Evolutionary conservation across 2,329 filamentous ascomycete species (phyloP).

Genomic region (Hypoxylon sp.): DNA sequence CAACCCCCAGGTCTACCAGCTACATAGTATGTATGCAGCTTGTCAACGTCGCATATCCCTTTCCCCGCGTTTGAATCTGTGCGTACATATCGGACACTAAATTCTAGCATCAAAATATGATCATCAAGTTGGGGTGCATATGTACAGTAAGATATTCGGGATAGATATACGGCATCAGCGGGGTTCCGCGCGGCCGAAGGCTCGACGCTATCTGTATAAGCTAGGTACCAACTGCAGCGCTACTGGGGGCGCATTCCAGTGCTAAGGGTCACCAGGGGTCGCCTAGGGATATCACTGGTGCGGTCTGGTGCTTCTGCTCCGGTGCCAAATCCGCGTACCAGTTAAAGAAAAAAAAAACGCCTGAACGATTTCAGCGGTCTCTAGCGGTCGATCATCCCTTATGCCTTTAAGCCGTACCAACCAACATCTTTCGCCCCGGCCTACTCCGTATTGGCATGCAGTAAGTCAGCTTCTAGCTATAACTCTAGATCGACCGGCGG

Average conservation of each 20-base stretch:
- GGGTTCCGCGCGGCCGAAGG: slow-evolving; percentile 43
- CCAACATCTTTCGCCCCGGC: slow-evolving; percentile 18
- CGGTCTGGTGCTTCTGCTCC: slow-evolving; percentile 28
- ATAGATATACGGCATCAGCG: slow-evolving; percentile 24
- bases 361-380: slow-evolving; percentile 32
- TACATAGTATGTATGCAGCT: not conserved
- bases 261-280: not conserved
- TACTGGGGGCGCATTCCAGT: slow-evolving; percentile 26
- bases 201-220: slow-evolving; percentile 32
- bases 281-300: slow-evolving; percentile 15
- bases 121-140: slow-evolving; percentile 12
- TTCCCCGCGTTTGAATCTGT: slow-evolving; percentile 34
- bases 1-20: not conserved
- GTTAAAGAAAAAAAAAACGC: slow-evolving; percentile 30
- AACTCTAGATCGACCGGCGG: slow-evolving; percentile 36
- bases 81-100: slow-evolving; percentile 14
- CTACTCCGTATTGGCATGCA: slow-evolving; percentile 36
- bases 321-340: slow-evolving; percentile 29
- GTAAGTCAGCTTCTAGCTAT: slow-evolving; percentile 22
- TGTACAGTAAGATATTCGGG: slow-evolving; percentile 7
- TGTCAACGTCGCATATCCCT: slow-evolving; percentile 18
- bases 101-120: slow-evolving; percentile 21
- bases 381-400: slow-evolving; percentile 20
- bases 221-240: slow-evolving; percentile 22
- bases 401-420: slow-evolving; percentile 25